A percentile compares a stretch with the other conserved stretches of the same genome.
phyloP scores from a whole-genome alignment of 129 eudicot species.

The Centella asiatica region DNA sequence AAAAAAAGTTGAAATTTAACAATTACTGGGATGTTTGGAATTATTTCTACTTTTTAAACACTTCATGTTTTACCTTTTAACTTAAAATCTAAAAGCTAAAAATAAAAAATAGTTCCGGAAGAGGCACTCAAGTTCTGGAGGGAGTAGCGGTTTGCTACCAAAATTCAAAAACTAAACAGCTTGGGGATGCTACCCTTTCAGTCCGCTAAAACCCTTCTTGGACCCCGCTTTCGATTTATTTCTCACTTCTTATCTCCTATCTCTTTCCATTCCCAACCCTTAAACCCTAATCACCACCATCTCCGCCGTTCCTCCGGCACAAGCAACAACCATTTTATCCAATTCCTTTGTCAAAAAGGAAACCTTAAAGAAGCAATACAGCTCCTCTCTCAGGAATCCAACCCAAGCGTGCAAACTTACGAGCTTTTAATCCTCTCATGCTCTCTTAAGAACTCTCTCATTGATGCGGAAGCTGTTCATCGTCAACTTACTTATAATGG shows the following conservation, averaged over 20 bases:
- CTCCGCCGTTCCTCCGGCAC: slow-evolving; percentile 30
- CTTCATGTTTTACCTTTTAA: too few relatives aligned
- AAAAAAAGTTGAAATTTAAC: too few relatives aligned
- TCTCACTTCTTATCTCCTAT: slow-evolving; percentile 19
- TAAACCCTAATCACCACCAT: slow-evolving; percentile 23
- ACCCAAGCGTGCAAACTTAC: slow-evolving; percentile 69
- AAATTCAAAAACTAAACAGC: background rate
- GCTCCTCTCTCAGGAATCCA: slow-evolving; percentile 44
- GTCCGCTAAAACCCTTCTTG: slow-evolving; percentile 40
- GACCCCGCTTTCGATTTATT: slow-evolving; percentile 21
- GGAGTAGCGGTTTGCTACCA: background rate
- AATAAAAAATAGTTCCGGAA: too few relatives aligned
- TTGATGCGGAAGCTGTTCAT: slow-evolving; percentile 49
- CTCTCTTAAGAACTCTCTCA: slow-evolving; percentile 30
- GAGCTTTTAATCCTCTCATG: slow-evolving; percentile 76
- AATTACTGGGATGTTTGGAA: too few relatives aligned
- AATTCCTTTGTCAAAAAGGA: slow-evolving; percentile 60
- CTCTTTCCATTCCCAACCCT: slow-evolving; percentile 24
- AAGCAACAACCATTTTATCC: slow-evolving; percentile 54
- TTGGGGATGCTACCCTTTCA: slow-evolving; percentile 48
- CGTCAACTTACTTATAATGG: slow-evolving; percentile 43
- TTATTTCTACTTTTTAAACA: too few relatives aligned
- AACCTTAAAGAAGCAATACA: slow-evolving; percentile 59
- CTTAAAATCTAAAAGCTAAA: too few relatives aligned
- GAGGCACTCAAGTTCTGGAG: too few relatives aligned